These are phyloP conservation scores for Alloteropsis semialata DNA, from an alignment of 176 grass and related monocot genomes.

Conservation along the genomic window DNA sequence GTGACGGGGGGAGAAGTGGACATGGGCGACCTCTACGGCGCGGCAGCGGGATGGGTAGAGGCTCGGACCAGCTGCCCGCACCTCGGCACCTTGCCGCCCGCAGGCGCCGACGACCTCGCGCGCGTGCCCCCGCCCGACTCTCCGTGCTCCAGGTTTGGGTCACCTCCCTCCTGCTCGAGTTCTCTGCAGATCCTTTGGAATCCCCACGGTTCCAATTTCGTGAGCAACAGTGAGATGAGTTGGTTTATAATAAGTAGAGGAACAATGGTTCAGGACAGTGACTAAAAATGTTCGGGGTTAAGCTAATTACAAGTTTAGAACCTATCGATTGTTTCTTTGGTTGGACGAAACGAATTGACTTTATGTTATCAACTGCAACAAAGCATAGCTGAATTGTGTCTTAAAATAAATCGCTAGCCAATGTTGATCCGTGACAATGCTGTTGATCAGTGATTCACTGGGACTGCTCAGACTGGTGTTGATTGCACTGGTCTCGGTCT, in stretches of 20 bases:
- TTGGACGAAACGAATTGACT: not conserved
- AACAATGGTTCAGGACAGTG: not conserved
- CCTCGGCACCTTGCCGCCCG: constrained; percentile 45
- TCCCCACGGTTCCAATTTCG: not conserved
- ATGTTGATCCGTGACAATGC: not conserved
- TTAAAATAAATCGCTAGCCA: not conserved
- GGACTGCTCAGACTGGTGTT: not conserved
- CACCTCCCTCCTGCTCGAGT: not conserved
- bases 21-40: constrained; percentile 47
- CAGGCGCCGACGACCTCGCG: constrained; percentile 38
- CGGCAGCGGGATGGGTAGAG: constrained; percentile 71
- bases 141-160: constrained; percentile 60
- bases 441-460: not conserved
- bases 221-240: not conserved
- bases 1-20: too few species aligned
- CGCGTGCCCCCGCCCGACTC: constrained; percentile 65
- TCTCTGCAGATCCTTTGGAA: too few species aligned
- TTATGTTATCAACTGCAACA: too few species aligned
- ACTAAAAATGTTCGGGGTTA: not conserved
- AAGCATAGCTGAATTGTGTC: too few species aligned
- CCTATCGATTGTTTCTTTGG: not conserved
- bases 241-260: not conserved
- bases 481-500: not conserved
- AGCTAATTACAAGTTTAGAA: not conserved
- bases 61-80: constrained; percentile 79